Evolutionary conservation across 169 alveolate genomes (phyloP).

Genomic region (Plasmodium sp.): DNA sequence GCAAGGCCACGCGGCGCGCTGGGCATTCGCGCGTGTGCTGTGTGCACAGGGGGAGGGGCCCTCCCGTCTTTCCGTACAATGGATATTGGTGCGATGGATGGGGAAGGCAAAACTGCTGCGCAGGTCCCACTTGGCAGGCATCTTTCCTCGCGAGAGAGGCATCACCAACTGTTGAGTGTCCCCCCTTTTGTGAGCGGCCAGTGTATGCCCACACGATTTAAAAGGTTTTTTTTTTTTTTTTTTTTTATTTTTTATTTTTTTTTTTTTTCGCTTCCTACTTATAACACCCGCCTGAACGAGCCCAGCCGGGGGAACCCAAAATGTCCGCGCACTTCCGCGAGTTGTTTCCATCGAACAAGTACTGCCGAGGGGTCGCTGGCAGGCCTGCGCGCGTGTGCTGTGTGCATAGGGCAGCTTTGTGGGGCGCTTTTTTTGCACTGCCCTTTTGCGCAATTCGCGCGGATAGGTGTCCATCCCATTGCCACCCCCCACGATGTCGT

Average conservation of each 20-base stretch:
- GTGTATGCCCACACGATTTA: background rate
- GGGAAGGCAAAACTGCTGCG: background rate
- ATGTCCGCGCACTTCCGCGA: conserved; percentile 64
- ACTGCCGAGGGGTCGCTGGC: background rate
- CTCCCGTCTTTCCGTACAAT: background rate
- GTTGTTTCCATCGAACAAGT: conserved; percentile 66
- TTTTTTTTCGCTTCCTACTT: background rate
- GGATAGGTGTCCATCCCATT: background rate
- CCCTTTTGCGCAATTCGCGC: background rate
- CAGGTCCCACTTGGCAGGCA: background rate
- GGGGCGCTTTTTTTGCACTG: background rate
- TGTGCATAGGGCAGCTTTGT: background rate
- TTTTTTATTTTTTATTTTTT: background rate
- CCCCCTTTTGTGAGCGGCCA: background rate
- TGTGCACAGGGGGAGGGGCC: background rate
- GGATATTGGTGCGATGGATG: too few species aligned
- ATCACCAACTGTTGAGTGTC: background rate
- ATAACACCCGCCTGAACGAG: background rate
- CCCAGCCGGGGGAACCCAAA: background rate
- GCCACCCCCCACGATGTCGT: background rate
- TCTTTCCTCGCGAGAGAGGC: background rate
- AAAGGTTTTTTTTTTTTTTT: background rate
- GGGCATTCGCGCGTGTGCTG: background rate
- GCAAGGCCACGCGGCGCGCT: background rate
- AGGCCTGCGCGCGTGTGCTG: background rate